Base-by-base conservation (phyloP, 2,329 filamentous ascomycete species). In the Stemphylium beticola region DNA sequence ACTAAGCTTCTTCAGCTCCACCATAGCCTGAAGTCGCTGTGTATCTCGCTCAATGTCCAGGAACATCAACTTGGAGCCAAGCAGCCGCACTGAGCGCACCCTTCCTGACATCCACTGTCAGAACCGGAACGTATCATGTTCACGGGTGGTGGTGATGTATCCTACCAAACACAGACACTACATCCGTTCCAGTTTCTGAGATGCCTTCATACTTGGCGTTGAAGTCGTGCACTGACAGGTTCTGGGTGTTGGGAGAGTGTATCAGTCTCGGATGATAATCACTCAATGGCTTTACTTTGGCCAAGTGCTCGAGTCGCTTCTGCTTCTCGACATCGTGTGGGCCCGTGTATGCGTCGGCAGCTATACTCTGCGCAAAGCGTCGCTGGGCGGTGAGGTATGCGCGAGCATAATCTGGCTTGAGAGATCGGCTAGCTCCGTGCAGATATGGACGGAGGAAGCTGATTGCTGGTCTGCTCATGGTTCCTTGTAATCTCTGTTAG, bases 61-160 rank as follows among this genome's bases (percentile, higher is more conserved):
- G 75, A 99, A 99, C 60, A 92, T 81, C 65, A 99, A 86, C 76
- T 90, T 91, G 65, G 85, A 87, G 62, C 93, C 88, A 49, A 86
- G 83, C 42, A 85, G 81, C 58, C 91, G 89, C 70, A 90, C 84
- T 41, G 87, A 87, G 67, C 83, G 82, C 60, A 96, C 82, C 72
- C 92, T 91, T 75, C 92, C 91, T 87, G 79, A 72, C 71, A 29
- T 29, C 26, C 10, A 51, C 59, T 49, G 61, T 77, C 62, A 76
- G 65, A 57, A 50, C 24, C 34, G 40, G 41, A 20, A 18, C 12
- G 33, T 36, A 18, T 29, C 26, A 29, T 33, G n/a, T 20, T 43
- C 26, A 39, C 18, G 9, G 14, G 37, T 18, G 9, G 36, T n/a
- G 17, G 22, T 32, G 17, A 18, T 32, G 10, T 14, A 38, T 40